Conservation (phyloP, 2,329 filamentous ascomycete species). For the Pseudodiploospora longispora region DNA sequence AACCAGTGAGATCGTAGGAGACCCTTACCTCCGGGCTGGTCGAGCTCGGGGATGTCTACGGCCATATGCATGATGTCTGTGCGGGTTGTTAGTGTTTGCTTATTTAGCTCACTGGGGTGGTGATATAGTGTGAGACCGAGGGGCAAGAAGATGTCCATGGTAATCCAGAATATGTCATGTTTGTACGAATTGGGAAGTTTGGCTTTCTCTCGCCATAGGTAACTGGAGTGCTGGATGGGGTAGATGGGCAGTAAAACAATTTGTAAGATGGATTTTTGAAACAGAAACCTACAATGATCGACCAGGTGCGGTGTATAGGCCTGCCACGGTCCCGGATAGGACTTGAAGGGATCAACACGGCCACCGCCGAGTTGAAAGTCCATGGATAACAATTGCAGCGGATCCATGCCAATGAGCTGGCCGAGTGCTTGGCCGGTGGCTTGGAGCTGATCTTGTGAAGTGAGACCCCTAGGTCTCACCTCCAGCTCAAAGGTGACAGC, state of each 20-base stretch:
- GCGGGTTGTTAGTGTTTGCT: not conserved
- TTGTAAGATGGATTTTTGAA: not conserved
- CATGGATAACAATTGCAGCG: conserved; percentile 1
- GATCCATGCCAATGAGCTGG: too few relatives aligned
- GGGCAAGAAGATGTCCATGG: too few relatives aligned
- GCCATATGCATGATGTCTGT: conserved; percentile 21
- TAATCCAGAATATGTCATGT: too few relatives aligned
- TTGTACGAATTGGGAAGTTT: too few relatives aligned
- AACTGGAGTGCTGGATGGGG: too few relatives aligned
- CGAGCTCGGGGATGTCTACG: conserved; percentile 20
- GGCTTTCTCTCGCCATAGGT: too few relatives aligned
- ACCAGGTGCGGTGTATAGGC: conserved; percentile 15
- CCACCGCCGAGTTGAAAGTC: conserved; percentile 16
- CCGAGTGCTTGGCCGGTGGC: not conserved
- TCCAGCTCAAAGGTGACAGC: conserved; percentile 3
- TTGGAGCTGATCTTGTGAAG: too few relatives aligned
- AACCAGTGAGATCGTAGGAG: conserved; percentile 21
- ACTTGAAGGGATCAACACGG: conserved; percentile 17
- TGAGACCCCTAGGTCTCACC: not conserved
- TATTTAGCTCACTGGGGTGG: too few relatives aligned
- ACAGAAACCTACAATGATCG: conserved; percentile 16
- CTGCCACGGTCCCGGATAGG: conserved; percentile 15
- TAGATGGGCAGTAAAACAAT: too few relatives aligned
- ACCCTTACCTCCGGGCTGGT: conserved; percentile 15
- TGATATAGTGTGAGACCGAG: too few relatives aligned